Evolutionary conservation across 1,284 basidiomycete genomes (phyloP), one percentile per base, ranked within the genome.

Genomic region (Cerrena zonata): DNA sequence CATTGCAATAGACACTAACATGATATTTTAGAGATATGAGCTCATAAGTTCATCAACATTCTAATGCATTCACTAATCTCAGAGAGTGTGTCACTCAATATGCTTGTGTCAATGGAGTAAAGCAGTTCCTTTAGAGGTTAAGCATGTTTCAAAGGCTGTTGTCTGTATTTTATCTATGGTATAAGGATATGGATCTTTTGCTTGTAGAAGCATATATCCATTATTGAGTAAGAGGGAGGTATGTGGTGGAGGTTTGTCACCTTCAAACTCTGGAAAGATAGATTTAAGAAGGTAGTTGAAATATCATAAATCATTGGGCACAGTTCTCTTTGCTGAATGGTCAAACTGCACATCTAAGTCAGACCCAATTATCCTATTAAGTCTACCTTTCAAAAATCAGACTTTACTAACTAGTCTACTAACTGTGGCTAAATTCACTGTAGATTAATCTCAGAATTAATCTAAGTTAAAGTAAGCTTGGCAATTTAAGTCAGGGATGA

Each of bases 21-120:
- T 53, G 54, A 0, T 52, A 47, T 2, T 64, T 66, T 10, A 61
- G 62, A 0, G 56, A 59, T 40, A 52, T 66, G 13, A 55, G 52
- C 0, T 46, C 48, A 0, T 58, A 64, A 46, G 53, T 65, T 3
- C 45, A 50, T 1, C 60, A 61, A 34, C 61, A 51, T 7, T 57
- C 52, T 1, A 61, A 60, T 21, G 55, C 58, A 11, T 66, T 53
- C 23, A 53, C 51, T 0, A 64, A 65, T 43, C 52, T 66, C 7
- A 34, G 60, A 5, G 23, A 57, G 25, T 54, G 62, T 2, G 43
- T 48, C 2, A 26, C 39, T 1, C 59, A 63, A 27, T 58, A 64
- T 0, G 34, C 72, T 19, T 66, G 70, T 45, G 66, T 71, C 52
- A 52, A 57, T 7, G 58, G 61, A 0, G 67, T 63, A 51, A 53